Percentiles rank a stretch among this genome's conserved stretches.
Conservation (phyloP, 2,329 filamentous ascomycete genomes). For the Cladorrhinum sp. region DNA sequence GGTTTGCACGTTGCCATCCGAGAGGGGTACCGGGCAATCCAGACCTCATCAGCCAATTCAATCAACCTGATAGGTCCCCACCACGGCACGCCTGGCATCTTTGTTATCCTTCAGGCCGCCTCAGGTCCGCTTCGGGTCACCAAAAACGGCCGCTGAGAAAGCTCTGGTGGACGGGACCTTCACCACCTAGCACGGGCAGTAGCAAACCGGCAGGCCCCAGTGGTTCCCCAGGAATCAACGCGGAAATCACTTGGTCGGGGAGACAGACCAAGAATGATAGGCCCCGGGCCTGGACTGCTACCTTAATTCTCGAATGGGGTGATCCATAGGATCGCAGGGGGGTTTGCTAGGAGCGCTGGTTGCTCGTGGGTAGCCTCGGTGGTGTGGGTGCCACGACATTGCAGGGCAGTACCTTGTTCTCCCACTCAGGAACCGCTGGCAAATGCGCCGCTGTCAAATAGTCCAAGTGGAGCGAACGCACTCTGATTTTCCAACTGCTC, state of each 20-base stretch:
- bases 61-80: not conserved
- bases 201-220: not conserved
- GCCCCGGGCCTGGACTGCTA: conserved; percentile 7
- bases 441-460: conserved; percentile 14
- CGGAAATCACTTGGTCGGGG: not conserved
- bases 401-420: conserved; percentile 15
- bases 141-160: not conserved
- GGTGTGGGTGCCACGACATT: conserved; percentile 12
- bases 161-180: not conserved
- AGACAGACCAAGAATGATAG: conserved; percentile 1
- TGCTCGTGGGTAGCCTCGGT: conserved; percentile 11
- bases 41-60: conserved; percentile 5
- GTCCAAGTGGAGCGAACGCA: conserved; percentile 18
- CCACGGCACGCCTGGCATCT: not conserved
- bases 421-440: conserved; percentile 19
- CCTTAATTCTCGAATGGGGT: conserved; percentile 12
- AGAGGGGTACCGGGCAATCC: not conserved
- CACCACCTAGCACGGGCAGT: not conserved
- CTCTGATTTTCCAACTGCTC: conserved; percentile 15
- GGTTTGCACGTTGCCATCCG: conserved; percentile 7
- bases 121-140: not conserved
- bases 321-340: conserved; percentile 3
- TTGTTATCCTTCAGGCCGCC: not conserved
- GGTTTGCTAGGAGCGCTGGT: not conserved
- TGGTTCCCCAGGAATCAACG: not conserved